Conservation (phyloP, 345 rosid species). For the Sonneratia caseolaris region DNA sequence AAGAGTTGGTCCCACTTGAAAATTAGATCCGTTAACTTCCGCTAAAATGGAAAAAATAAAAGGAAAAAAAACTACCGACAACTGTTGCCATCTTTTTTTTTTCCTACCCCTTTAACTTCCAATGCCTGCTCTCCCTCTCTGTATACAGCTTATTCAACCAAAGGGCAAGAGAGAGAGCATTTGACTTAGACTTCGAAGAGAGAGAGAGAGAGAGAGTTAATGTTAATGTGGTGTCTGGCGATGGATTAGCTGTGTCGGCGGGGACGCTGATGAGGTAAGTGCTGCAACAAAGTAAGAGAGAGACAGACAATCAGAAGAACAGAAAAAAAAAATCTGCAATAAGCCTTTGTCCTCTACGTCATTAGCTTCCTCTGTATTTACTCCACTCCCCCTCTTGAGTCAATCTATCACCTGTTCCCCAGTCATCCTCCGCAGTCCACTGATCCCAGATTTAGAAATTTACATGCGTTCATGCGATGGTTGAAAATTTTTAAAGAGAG, state of each 20-base stretch:
- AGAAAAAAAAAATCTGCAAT: neutral
- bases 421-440: neutral
- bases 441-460: neutral
- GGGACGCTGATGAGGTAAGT: neutral
- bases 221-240: neutral
- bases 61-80: neutral
- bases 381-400: neutral
- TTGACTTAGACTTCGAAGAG: too few species aligned
- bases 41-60: neutral
- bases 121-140: neutral
- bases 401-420: neutral
- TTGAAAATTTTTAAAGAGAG: neutral
- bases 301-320: neutral
- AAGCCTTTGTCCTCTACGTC: neutral
- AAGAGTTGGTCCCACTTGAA: neutral
- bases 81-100: neutral
- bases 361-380: neutral
- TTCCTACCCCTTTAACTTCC: neutral
- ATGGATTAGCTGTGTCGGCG: constrained; percentile 3
- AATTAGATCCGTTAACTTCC: neutral
- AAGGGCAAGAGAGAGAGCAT: neutral
- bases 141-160: neutral
- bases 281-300: neutral
- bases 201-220: neutral
- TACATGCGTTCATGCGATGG: too few species aligned